These are phyloP conservation scores for Entrophospora sp. DNA, from an alignment of 192 early-diverging fungal genomes.

Conservation along the genomic window DNA sequence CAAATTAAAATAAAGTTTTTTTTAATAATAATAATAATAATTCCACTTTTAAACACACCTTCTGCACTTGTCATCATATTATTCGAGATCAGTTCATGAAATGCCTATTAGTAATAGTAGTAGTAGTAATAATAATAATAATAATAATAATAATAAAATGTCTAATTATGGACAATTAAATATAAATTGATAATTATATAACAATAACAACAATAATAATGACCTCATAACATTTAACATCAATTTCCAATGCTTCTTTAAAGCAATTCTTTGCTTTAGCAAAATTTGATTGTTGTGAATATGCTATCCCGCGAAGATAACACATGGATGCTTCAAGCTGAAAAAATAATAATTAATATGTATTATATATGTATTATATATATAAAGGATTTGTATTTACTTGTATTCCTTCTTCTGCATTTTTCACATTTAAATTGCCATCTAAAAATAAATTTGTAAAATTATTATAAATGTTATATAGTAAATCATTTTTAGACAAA, in stretches of 20 bases:
- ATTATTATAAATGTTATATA: not conserved
- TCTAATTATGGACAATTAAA: not conserved
- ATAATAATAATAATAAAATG: conserved; percentile 10
- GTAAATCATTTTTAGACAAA: not conserved
- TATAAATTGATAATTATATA: not conserved
- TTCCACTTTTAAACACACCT: conserved; percentile 15
- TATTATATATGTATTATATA: not conserved
- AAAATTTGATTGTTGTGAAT: conserved; percentile 37
- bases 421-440: conserved; percentile 20
- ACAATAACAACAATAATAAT: conserved; percentile 1
- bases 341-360: not conserved
- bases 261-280: conserved; percentile 49
- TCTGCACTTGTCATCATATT: conserved; percentile 52
- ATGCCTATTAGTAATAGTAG: conserved; percentile 31
- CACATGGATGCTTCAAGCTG: conserved; percentile 58
- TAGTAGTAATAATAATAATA: not conserved
- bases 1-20: not conserved
- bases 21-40: not conserved
- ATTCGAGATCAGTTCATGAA: conserved; percentile 44
- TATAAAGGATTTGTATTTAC: conserved; percentile 17
- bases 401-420: conserved; percentile 39
- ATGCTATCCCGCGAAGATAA: conserved; percentile 49
- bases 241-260: conserved; percentile 50
- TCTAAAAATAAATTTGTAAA: conserved; percentile 11
- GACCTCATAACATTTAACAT: conserved; percentile 60